Evolutionary conservation across 2,329 filamentous ascomycete species (phyloP).

Genomic region (Dothiorella sarmentorum): DNA sequence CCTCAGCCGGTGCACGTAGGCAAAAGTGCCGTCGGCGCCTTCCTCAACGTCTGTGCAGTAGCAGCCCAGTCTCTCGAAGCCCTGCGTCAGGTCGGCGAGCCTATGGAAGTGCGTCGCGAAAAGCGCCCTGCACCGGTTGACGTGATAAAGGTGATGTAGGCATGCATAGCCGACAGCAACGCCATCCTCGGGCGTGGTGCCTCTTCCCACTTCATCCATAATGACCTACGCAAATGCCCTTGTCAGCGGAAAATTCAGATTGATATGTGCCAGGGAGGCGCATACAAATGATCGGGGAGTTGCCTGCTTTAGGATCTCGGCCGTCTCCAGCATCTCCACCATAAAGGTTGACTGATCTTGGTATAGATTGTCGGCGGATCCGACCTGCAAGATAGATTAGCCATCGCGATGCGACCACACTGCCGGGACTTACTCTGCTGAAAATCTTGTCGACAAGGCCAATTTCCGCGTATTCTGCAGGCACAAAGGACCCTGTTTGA

Average conservation of each 20-base stretch:
- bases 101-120: slow-evolving; percentile 96
- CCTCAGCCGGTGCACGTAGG: slow-evolving; percentile 79
- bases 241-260: not conserved
- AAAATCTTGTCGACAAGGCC: slow-evolving; percentile 96
- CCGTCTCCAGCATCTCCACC: slow-evolving; percentile 98
- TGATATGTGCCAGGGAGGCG: not conserved
- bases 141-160: slow-evolving; percentile 74
- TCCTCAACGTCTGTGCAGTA: slow-evolving; percentile 92
- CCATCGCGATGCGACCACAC: not conserved
- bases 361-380: slow-evolving; percentile 93
- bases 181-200: slow-evolving; percentile 90
- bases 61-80: slow-evolving; percentile 59
- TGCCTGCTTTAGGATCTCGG: slow-evolving; percentile 79
- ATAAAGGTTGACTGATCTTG: slow-evolving; percentile 96
- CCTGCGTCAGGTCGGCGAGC: slow-evolving; percentile 70
- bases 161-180: slow-evolving; percentile 86
- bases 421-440: slow-evolving; percentile 55
- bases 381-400: slow-evolving; percentile 48
- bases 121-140: slow-evolving; percentile 74
- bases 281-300: slow-evolving; percentile 76
- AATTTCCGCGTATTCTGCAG: slow-evolving; percentile 78
- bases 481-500: slow-evolving; percentile 89
- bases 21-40: slow-evolving; percentile 60
- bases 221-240: slow-evolving; percentile 48
- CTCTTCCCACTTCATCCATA: slow-evolving; percentile 96